Percentiles rank a stretch among this genome's conserved stretches.
phyloP scores from a whole-genome alignment of 441 rosid genomes.

The Lepidium campestre region DNA sequence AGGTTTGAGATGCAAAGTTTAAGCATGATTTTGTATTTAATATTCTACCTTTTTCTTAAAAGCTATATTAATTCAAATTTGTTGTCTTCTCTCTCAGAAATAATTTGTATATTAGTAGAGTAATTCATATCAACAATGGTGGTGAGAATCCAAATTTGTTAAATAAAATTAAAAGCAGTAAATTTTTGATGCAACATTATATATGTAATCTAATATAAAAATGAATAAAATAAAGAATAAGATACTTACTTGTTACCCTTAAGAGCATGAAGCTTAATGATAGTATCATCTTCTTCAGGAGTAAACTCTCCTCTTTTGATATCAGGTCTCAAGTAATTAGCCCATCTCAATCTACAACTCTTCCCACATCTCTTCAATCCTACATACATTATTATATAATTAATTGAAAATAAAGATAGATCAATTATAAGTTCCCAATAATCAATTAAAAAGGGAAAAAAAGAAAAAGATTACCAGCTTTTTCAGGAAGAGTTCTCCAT shows the following conservation, averaged over 20 bases:
- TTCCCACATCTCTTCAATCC: conserved; percentile 52
- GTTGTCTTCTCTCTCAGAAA: not conserved
- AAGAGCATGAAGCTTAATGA: conserved; percentile 50
- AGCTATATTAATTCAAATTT: not conserved
- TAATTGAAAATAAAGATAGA: not conserved
- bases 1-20: not conserved
- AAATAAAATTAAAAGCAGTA: too few species aligned
- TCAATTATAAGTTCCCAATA: not conserved
- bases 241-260: conserved; percentile 47
- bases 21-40: not conserved
- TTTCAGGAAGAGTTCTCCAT: conserved; percentile 46
- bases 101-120: too few species aligned
- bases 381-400: conserved; percentile 4
- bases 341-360: conserved; percentile 58
- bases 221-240: not conserved
- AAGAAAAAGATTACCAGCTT: conserved; percentile 27
- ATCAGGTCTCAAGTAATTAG: conserved; percentile 53
- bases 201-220: not conserved
- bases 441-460: not conserved
- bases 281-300: conserved; percentile 42
- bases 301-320: conserved; percentile 56
- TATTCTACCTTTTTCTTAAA: not conserved
- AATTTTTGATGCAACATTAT: not conserved
- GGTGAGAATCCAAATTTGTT: too few species aligned
- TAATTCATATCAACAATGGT: too few species aligned